Evolutionary conservation across 805 yeast genomes (phyloP).

Genomic region (Hermanozyma aechmeae): DNA sequence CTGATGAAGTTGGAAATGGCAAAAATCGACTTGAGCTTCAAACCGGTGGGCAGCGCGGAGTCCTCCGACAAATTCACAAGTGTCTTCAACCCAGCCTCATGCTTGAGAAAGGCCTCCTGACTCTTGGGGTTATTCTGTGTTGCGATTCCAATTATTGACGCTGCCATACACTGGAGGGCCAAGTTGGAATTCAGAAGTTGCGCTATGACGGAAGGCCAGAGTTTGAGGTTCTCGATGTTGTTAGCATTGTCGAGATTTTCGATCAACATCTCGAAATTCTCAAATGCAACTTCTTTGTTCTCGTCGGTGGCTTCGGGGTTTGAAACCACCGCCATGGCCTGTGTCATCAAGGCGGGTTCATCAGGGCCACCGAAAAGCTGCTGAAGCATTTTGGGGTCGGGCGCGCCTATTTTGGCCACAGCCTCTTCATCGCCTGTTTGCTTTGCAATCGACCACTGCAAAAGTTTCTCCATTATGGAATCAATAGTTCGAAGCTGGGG

Average conservation of each 20-base stretch:
- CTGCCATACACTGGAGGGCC: conserved; percentile 40
- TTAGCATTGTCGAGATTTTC: conserved; percentile 94
- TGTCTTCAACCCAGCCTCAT: conserved; percentile 37
- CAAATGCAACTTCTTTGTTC: conserved; percentile 66
- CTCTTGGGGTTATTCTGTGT: conserved; percentile 81
- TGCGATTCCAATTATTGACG: conserved; percentile 79
- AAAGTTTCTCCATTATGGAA: conserved; percentile 76
- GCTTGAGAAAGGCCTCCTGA: conserved; percentile 56
- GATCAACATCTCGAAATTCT: conserved; percentile 86
- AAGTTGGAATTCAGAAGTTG: conserved; percentile 33
- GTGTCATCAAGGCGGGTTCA: conserved; percentile 82
- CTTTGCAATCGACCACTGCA: conserved; percentile 87
- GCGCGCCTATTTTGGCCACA: conserved; percentile 49
- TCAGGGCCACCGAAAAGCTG: conserved; percentile 76
- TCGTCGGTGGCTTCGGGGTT: conserved; percentile 54
- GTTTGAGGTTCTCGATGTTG: conserved; percentile 70
- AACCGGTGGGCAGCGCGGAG: conserved; percentile 14
- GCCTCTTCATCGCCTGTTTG: conserved; percentile 67
- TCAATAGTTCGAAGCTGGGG: no score
- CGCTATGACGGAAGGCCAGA: conserved; percentile 68
- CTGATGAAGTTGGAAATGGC: conserved; percentile 70
- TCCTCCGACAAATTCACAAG: conserved; percentile 33
- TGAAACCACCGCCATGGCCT: conserved; percentile 52
- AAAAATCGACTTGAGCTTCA: conserved; percentile 58
- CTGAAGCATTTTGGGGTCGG: conserved; percentile 72